Evolutionary conservation across 2,329 filamentous ascomycete genomes (phyloP).

Genomic region (Passalora sequoiae): DNA sequence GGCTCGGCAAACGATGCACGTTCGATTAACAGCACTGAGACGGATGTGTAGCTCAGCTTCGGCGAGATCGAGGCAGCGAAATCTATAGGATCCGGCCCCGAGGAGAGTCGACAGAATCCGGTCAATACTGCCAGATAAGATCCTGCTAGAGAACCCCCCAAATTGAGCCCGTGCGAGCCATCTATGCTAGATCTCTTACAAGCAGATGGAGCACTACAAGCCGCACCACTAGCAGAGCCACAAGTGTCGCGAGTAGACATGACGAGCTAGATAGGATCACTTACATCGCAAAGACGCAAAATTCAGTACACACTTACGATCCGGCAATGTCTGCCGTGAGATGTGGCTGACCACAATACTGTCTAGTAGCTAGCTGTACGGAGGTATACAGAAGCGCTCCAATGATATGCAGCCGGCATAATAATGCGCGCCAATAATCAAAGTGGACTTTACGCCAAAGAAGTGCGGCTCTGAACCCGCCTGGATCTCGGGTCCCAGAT

Average conservation of each 20-base stretch:
- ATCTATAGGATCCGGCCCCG: conserved; percentile 11
- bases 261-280: conserved; percentile 14
- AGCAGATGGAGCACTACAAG: conserved; percentile 8
- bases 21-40: conserved; percentile 1
- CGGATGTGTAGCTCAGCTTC: conserved; percentile 1
- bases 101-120: conserved; percentile 9
- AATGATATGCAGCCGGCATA: no score
- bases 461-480: no score
- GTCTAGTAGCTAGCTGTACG: no score
- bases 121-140: background rate
- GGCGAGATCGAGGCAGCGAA: conserved; percentile 10
- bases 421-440: no score
- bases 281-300: conserved; percentile 3
- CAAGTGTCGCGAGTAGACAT: conserved; percentile 13
- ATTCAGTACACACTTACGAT: no score
- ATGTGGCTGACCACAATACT: no score
- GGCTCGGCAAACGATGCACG: background rate
- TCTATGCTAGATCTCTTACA: background rate
- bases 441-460: no score
- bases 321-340: no score
- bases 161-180: background rate
- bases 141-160: background rate
- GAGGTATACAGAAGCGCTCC: no score
- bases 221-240: background rate
- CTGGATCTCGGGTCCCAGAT: no score